These are phyloP conservation scores for Alternaria sp. DNA, from an alignment of 2,329 filamentous ascomycete genomes.

Conservation along the genomic window DNA sequence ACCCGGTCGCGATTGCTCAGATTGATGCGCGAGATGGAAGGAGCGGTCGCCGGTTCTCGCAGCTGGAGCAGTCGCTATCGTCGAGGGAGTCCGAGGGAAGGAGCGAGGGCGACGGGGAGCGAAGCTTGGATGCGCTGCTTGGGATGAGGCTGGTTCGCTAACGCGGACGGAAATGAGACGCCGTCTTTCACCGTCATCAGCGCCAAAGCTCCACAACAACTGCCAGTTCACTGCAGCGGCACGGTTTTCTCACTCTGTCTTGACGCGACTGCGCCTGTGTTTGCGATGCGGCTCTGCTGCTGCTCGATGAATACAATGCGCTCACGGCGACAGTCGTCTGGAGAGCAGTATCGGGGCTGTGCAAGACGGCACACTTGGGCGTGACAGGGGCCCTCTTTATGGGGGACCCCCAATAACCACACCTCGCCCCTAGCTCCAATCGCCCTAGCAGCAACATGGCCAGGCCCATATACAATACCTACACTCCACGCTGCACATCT, in stretches of 20 bases:
- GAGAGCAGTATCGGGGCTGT: slow-evolving; percentile 21
- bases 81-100: slow-evolving; percentile 28
- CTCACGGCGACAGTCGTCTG: slow-evolving; percentile 1
- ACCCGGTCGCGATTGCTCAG: slow-evolving; percentile 27
- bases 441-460: slow-evolving; percentile 30
- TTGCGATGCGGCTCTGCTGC: slow-evolving; percentile 16
- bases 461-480: slow-evolving; percentile 27
- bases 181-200: slow-evolving; percentile 39
- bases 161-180: slow-evolving; percentile 46
- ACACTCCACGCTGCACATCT: slow-evolving; percentile 23
- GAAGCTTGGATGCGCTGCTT: slow-evolving; percentile 36
- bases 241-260: slow-evolving; percentile 3
- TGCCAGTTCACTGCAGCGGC: slow-evolving; percentile 16
- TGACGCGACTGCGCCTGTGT: slow-evolving; percentile 14
- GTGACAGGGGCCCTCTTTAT: slow-evolving; percentile 35
- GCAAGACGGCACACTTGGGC: slow-evolving; percentile 22
- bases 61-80: slow-evolving; percentile 24
- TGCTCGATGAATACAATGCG: slow-evolving; percentile 10
- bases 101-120: slow-evolving; percentile 26
- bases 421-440: slow-evolving; percentile 30
- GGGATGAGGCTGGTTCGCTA: slow-evolving; percentile 47
- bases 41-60: slow-evolving; percentile 33
- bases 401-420: slow-evolving; percentile 11
- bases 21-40: slow-evolving; percentile 36
- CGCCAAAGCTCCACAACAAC: slow-evolving; percentile 29